Percentiles rank a stretch among this genome's conserved stretches.
These are phyloP conservation scores for Odontarrhena argentea DNA, from an alignment of 345 rosid species.

Conservation along the genomic window DNA sequence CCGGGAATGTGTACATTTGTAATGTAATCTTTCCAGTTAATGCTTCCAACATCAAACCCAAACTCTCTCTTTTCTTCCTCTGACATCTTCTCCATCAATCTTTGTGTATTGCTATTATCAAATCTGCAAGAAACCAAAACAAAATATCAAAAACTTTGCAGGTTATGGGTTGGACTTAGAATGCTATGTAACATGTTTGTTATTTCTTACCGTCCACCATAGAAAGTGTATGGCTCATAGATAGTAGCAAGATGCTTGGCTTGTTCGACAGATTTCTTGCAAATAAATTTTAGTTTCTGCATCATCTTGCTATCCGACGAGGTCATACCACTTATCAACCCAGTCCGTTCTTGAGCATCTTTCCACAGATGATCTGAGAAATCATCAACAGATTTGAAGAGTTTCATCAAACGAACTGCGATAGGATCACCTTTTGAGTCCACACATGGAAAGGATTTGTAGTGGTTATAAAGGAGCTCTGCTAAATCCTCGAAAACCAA, in stretches of 20 bases:
- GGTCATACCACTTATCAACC: constrained; percentile 44
- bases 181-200: not conserved
- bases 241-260: constrained; percentile 77
- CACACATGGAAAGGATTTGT: constrained; percentile 64
- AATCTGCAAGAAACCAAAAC: constrained; percentile 40
- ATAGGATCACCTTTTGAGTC: constrained; percentile 82
- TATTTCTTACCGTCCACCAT: constrained; percentile 71
- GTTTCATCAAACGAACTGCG: constrained; percentile 71
- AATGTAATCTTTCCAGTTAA: constrained; percentile 79
- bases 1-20: constrained; percentile 73
- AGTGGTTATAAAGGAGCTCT: constrained; percentile 63
- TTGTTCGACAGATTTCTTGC: constrained; percentile 81
- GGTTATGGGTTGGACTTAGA: not conserved
- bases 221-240: constrained; percentile 87
- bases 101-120: constrained; percentile 79
- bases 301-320: constrained; percentile 54
- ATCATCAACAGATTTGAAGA: constrained; percentile 75
- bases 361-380: constrained; percentile 70
- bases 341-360: constrained; percentile 56
- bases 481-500: constrained; percentile 68
- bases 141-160: not conserved
- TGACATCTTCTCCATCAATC: constrained; percentile 73
- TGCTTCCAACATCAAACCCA: constrained; percentile 68
- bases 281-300: constrained; percentile 57
- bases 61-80: constrained; percentile 71